Conservation (phyloP, 2,329 filamentous ascomycete species). For the Acephala macrosclerotiorum region DNA sequence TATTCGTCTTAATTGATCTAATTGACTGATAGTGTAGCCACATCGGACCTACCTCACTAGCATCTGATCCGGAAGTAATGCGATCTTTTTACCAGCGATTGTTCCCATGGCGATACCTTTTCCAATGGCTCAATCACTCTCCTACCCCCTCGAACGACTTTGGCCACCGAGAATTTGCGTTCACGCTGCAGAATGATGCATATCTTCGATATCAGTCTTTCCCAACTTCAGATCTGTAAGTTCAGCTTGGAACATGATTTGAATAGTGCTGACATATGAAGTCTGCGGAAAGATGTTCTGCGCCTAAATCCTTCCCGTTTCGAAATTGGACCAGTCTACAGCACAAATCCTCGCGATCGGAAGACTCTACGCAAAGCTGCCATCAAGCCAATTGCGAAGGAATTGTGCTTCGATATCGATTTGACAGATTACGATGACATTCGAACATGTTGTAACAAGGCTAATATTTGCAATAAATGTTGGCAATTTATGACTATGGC, state of each 20-base stretch:
- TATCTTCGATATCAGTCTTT: constrained; percentile 93
- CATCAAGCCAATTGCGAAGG: constrained; percentile 89
- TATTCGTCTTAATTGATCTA: not conserved
- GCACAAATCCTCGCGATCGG: constrained; percentile 89
- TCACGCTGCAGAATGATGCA: constrained; percentile 90
- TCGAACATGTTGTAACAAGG: constrained; percentile 91
- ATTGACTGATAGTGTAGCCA: constrained; percentile 41
- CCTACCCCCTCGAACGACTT: constrained; percentile 88
- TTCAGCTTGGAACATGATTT: constrained; percentile 8
- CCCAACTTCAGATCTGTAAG: constrained; percentile 67
- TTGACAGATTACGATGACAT: constrained; percentile 98
- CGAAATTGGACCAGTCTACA: constrained; percentile 98
- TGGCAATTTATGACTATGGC: constrained; percentile 99
- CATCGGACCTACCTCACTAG: constrained; percentile 48
- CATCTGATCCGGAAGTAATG: constrained; percentile 84
- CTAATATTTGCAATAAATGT: constrained; percentile 92
- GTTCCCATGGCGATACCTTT: constrained; percentile 93
- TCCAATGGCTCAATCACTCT: constrained; percentile 98
- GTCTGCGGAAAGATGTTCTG: constrained; percentile 89
- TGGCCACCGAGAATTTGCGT: constrained; percentile 92
- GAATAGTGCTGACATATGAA: constrained; percentile 46
- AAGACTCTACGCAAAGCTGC: constrained; percentile 84
- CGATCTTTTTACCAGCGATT: constrained; percentile 93
- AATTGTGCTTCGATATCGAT: constrained; percentile 99
- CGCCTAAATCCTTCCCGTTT: constrained; percentile 90